These are phyloP conservation scores for Fusarium floridanum DNA, from an alignment of 2,329 filamentous ascomycete species.

Conservation along the genomic window DNA sequence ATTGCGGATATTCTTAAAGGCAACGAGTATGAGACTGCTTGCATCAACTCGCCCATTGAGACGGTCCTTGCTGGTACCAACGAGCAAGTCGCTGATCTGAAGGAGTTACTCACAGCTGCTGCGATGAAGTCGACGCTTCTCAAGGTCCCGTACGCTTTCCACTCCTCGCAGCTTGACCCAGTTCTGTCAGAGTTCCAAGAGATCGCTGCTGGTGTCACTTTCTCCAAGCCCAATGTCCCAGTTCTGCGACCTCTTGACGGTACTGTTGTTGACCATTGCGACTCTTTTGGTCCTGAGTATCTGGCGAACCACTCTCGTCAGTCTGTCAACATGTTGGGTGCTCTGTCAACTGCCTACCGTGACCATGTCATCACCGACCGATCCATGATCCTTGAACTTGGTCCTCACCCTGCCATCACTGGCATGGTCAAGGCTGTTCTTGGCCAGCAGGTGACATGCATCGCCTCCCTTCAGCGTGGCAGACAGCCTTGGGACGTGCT, in stretches of 20 bases:
- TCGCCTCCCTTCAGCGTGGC: conserved; percentile 30
- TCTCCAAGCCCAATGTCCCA: conserved; percentile 9
- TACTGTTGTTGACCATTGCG: conserved; percentile 8
- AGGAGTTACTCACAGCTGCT: conserved; percentile 8
- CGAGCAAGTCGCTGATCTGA: conserved; percentile 19
- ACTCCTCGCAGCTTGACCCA: conserved; percentile 53
- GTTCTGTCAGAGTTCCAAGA: conserved; percentile 63
- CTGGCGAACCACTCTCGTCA: conserved; percentile 31
- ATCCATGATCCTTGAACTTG: conserved; percentile 34
- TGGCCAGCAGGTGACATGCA: conserved; percentile 21
- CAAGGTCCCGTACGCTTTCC: conserved; percentile 54
- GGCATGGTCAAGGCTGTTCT: conserved; percentile 37
- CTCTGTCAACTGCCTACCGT: conserved; percentile 13
- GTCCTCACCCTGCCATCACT: conserved; percentile 35
- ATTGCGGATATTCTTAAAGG: conserved; percentile 15
- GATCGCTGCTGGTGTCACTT: conserved; percentile 14
- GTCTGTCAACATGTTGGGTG: conserved; percentile 32
- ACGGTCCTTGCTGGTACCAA: conserved; percentile 60
- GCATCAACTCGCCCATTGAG: conserved; percentile 73
- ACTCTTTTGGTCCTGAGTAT: conserved; percentile 26
- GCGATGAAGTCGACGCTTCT: conserved; percentile 51
- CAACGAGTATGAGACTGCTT: conserved; percentile 59
- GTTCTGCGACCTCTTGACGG: conserved; percentile 33
- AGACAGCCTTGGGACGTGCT: conserved; percentile 29
- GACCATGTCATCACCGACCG: conserved; percentile 11